Evolutionary conservation across 2,329 filamentous ascomycete species (phyloP).

Genomic region (Cladophialophora yegresii): DNA sequence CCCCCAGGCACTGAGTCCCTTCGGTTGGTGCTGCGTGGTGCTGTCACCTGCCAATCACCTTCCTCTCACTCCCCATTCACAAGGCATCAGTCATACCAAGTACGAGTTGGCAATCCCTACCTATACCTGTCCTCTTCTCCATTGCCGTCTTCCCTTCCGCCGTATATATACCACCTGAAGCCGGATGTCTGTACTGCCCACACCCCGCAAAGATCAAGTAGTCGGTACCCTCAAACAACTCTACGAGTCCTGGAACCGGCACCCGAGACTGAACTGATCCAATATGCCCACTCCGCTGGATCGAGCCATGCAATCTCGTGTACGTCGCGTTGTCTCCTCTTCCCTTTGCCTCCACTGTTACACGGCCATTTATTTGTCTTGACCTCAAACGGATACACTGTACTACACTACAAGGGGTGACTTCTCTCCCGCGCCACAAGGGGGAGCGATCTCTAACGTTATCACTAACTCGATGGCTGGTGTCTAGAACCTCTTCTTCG

Average conservation of each 20-base stretch:
- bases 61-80: background rate
- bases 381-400: background rate
- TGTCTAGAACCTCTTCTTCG: constrained; percentile 60
- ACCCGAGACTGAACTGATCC: background rate
- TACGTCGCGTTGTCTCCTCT: constrained; percentile 42
- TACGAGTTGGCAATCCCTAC: too few species aligned
- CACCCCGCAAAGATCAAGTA: too few species aligned
- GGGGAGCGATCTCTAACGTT: background rate
- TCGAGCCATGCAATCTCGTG: constrained; percentile 69
- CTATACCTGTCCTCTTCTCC: background rate
- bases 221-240: background rate
- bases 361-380: background rate
- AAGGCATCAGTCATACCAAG: background rate
- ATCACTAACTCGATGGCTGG: background rate
- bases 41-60: background rate
- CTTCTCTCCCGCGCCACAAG: background rate
- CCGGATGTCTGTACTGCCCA: too few species aligned
- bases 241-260: background rate
- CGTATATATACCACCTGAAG: background rate
- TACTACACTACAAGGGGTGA: background rate
- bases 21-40: too few species aligned
- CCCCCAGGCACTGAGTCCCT: too few species aligned
- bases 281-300: constrained; percentile 70
- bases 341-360: background rate
- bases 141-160: background rate